Base-by-base conservation (phyloP, 2,329 filamentous ascomycete genomes). In the Nemania abortiva region DNA sequence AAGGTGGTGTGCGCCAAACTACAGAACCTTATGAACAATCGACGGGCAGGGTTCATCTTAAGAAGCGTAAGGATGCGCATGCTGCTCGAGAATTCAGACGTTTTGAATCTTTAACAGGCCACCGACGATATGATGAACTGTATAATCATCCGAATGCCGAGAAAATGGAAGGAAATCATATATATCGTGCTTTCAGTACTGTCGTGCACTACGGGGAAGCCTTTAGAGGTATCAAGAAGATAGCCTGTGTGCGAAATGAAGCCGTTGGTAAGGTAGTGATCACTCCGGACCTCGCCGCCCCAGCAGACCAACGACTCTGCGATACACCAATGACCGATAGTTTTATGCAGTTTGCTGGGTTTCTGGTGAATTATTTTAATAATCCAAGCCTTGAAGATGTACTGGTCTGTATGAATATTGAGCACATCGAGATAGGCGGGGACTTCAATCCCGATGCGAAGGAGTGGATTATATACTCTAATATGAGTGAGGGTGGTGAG, bases 131-230 rank as follows among this genome's bases (percentile, higher is more conserved):
- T 62, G 54, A 70, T 15, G 49, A 70, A 15, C 20, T 81, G 24
- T 59, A 79, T 9, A 50, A 70, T 3, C 63, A 71, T 24, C 64
- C 69, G 0, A 69, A 78, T 2, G 72, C 69, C 1, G 78, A 80
- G 49, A 76, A 74, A n/a, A 75, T 81, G 54, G 75, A 77, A 59
- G 79, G 79, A 2, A 73, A 73, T 1, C 76, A 77, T 61, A 75
- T 81, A 9, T 82, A 82, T 59, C 72, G 73, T 6, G 74, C 76
- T 0, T 79, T 82, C 47, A 67, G 58, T 4, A 65, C 74, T 10
- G 72, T 81, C 31, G 75, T 80, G 3, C 61, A 77, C 62, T 81
- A 77, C 64, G 72, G 65, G 2, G 63, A 72, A 2, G 18, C 68
- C 1, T 80, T 74, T 65, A 72, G 67, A 6, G 77, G 79, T 3